Conservation (phyloP, 768 basidiomycete species). For the Clitopilus passeckerianus region DNA sequence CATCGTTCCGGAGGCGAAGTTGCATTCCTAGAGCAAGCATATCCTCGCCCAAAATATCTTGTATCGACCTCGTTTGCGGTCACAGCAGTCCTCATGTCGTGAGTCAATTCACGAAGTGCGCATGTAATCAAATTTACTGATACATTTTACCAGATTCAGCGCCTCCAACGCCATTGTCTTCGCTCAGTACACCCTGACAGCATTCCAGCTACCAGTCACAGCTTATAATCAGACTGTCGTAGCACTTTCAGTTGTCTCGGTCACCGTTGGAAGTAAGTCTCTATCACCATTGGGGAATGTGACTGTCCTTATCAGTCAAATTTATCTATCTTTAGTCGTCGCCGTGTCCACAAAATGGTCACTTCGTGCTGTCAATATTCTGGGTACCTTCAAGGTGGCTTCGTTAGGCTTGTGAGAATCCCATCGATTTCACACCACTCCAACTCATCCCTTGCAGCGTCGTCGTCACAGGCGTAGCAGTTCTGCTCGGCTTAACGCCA, state of each 20-base stretch:
- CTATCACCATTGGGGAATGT: not conserved
- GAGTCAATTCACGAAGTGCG: slow-evolving; percentile 9
- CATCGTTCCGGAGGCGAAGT: slow-evolving; percentile 45
- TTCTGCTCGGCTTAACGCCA: slow-evolving; percentile 48
- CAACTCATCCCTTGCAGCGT: slow-evolving; percentile 20
- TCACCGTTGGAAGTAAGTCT: slow-evolving; percentile 20
- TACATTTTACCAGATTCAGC: slow-evolving; percentile 16
- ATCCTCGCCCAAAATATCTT: slow-evolving; percentile 36
- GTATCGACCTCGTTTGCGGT: slow-evolving; percentile 40
- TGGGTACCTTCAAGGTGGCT: slow-evolving; percentile 23
- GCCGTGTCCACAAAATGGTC: slow-evolving; percentile 31
- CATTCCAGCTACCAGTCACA: slow-evolving; percentile 24
- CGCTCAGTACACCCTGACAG: slow-evolving; percentile 31
- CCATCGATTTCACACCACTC: not conserved
- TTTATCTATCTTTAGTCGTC: slow-evolving; percentile 4
- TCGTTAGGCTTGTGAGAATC: slow-evolving; percentile 24
- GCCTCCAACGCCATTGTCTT: slow-evolving; percentile 31
- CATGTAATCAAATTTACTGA: not conserved
- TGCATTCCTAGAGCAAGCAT: slow-evolving; percentile 42
- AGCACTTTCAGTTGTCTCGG: slow-evolving; percentile 17
- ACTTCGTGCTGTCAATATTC: slow-evolving; percentile 22
- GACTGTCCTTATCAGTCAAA: not conserved
- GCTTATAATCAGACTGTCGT: slow-evolving; percentile 18
- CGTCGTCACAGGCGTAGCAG: slow-evolving; percentile 52
- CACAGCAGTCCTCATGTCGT: slow-evolving; percentile 28